Evolutionary conservation across 2,329 filamentous ascomycete genomes (phyloP).

Genomic region (Blumeria hordei): DNA sequence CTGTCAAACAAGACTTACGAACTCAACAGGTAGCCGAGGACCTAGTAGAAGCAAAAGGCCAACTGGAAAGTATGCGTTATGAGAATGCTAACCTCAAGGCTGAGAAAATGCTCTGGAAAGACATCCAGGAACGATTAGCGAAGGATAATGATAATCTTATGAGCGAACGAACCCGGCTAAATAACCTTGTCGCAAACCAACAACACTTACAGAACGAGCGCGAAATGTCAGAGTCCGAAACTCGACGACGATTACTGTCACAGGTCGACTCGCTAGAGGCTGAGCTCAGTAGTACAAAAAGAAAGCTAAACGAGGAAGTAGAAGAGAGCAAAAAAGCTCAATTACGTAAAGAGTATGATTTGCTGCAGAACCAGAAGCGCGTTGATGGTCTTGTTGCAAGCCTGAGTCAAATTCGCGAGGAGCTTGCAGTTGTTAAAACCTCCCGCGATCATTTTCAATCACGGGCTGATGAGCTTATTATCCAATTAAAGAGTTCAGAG

Average conservation of each 20-base stretch:
- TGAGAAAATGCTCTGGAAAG: conserved; percentile 85
- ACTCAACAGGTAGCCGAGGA: conserved; percentile 88
- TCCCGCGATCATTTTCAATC: conserved; percentile 72
- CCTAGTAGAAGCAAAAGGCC: conserved; percentile 59
- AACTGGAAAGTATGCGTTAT: conserved; percentile 68
- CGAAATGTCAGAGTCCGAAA: conserved; percentile 62
- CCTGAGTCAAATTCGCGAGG: conserved; percentile 60
- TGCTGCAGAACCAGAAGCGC: conserved; percentile 66
- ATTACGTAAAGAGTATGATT: conserved; percentile 72
- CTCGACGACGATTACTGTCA: conserved; percentile 51
- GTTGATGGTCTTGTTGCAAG: conserved; percentile 77
- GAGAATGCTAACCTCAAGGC: conserved; percentile 86
- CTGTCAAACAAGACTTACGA: conserved; percentile 71
- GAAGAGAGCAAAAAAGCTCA: conserved; percentile 68
- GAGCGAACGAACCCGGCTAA: conserved; percentile 66
- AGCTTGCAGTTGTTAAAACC: conserved; percentile 67
- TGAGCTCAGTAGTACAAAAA: conserved; percentile 55
- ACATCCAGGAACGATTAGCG: conserved; percentile 66
- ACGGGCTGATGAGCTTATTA: conserved; percentile 67
- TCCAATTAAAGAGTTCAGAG: conserved; percentile 72
- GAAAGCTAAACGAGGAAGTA: conserved; percentile 58
- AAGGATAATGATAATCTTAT: conserved; percentile 70
- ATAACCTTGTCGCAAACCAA: conserved; percentile 57
- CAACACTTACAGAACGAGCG: conserved; percentile 84
- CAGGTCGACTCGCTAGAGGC: conserved; percentile 58